These are phyloP conservation scores for Phytophthora macrochlamydospora DNA, from an alignment of 352 stramenopile genomes.

Conservation along the genomic window DNA sequence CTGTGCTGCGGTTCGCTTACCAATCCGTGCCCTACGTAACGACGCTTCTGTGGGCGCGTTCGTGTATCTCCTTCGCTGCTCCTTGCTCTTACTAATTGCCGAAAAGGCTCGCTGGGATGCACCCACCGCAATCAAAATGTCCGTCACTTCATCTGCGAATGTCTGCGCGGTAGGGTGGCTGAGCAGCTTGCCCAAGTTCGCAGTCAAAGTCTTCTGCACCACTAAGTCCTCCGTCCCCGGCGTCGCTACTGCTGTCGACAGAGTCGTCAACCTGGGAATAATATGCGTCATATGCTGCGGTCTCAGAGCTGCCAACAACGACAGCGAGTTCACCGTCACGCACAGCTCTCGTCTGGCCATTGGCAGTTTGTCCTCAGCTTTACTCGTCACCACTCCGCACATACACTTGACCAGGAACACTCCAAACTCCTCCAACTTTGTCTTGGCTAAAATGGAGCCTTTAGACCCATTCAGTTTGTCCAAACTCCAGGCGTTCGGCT, in stretches of 20 bases:
- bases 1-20: constrained; percentile 69
- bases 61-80: constrained; percentile 75
- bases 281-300: constrained; percentile 64
- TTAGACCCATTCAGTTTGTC: constrained; percentile 41
- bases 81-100: constrained; percentile 83
- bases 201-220: constrained; percentile 65
- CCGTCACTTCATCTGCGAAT: constrained; percentile 76
- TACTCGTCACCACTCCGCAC: constrained; percentile 35
- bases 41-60: constrained; percentile 72
- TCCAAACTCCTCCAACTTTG: constrained; percentile 47
- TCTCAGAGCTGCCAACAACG: constrained; percentile 60
- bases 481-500: constrained; percentile 69
- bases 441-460: constrained; percentile 40
- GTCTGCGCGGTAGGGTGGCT: constrained; percentile 60
- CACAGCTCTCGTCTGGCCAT: constrained; percentile 59
- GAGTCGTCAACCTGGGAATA: constrained; percentile 51
- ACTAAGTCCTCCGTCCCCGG: constrained; percentile 36
- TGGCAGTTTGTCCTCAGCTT: constrained; percentile 14
- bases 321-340: constrained; percentile 72
- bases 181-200: constrained; percentile 76
- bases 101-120: constrained; percentile 77
- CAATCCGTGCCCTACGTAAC: constrained; percentile 64
- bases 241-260: constrained; percentile 34
- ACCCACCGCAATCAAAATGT: constrained; percentile 70
- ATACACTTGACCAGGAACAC: constrained; percentile 45